Base-by-base conservation (phyloP, 768 basidiomycete species). In the Artomyces pyxidatus region DNA sequence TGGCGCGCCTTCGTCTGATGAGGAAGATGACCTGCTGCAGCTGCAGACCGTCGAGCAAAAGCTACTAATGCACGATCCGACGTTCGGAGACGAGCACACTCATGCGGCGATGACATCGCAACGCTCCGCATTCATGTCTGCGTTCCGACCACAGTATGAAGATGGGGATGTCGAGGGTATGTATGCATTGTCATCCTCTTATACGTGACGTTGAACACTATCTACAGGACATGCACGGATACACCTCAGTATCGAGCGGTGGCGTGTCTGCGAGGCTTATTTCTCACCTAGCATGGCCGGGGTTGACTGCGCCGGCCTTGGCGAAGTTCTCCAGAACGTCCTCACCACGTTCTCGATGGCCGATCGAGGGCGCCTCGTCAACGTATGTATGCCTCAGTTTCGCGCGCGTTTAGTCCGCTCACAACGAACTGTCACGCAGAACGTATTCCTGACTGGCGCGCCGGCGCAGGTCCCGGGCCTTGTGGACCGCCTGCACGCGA, bases 221-320 rank as follows among this genome's bases (percentile, higher is more conserved):
- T 23, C 6, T 4, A 27, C 56, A 73, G 87, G 86, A 19, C 68
- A 76, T 51, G 71, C 85, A 40, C 82, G 91, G 48, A 80, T 98
- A 42, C 92, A 96, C 59, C 71, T 98, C 38, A 95, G 85, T 60
- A 80, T 88, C 8, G 95, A 98, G 69, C 73, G 93, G 35, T 89
- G 88, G 75, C 75, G 93, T 30, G 91, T 88, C 9, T 88, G 88
- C 54, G 95, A 98, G 67, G 80, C 89, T 1, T 91, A 85, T 73
- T 96, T 95, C 69, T 83, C 88, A 23, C 94, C 95, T 0, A 72
- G 71, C n/a, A 93, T 96, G 80, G 94, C 90, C 2, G 95, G 96
- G 2, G 74, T 95, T 16, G 96, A 98, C 64, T 89, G 85, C 11
- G 95, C 96, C 0, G 96, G 96, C 0, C 66, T 99, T 8, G 87